A percentile compares a stretch with the other conserved stretches of the same genome.
Evolutionary conservation across 306 rosid genomes (phyloP).

Genomic region (Dalbergia cultrata): DNA sequence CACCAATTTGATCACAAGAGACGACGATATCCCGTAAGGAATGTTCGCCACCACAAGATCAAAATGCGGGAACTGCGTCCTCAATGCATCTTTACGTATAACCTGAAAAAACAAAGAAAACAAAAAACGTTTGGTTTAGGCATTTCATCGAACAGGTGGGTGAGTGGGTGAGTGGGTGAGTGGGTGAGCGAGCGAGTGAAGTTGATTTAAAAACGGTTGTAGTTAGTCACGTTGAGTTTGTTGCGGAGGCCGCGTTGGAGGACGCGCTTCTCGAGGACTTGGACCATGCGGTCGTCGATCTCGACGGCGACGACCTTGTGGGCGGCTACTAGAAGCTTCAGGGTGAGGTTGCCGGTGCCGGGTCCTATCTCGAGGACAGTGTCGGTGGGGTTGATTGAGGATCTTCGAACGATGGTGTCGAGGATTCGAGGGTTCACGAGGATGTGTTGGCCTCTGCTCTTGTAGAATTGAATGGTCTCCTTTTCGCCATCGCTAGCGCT

Average conservation of each 20-base stretch:
- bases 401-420: slow-evolving; percentile 69
- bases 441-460: slow-evolving; percentile 90
- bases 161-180: no score
- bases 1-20: slow-evolving; percentile 73
- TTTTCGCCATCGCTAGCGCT: slow-evolving; percentile 25
- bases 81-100: slow-evolving; percentile 74
- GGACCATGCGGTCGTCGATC: slow-evolving; percentile 82
- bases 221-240: slow-evolving; percentile 56
- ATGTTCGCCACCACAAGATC: slow-evolving; percentile 91
- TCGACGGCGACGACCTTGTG: slow-evolving; percentile 70
- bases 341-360: slow-evolving; percentile 93
- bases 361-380: slow-evolving; percentile 98
- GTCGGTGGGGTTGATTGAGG: slow-evolving; percentile 71
- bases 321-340: slow-evolving; percentile 82
- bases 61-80: slow-evolving; percentile 71
- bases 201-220: neutral
- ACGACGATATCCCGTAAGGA: slow-evolving; percentile 86
- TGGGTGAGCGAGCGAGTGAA: no score
- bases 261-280: slow-evolving; percentile 70
- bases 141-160: slow-evolving; percentile 62
- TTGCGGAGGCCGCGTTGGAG: slow-evolving; percentile 41
- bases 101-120: slow-evolving; percentile 55
- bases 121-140: neutral
- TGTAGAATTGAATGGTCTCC: slow-evolving; percentile 55
- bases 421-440: slow-evolving; percentile 79